Evolutionary conservation across 148 eudicot genomes (phyloP).

Genomic region (Spergularia marina): DNA sequence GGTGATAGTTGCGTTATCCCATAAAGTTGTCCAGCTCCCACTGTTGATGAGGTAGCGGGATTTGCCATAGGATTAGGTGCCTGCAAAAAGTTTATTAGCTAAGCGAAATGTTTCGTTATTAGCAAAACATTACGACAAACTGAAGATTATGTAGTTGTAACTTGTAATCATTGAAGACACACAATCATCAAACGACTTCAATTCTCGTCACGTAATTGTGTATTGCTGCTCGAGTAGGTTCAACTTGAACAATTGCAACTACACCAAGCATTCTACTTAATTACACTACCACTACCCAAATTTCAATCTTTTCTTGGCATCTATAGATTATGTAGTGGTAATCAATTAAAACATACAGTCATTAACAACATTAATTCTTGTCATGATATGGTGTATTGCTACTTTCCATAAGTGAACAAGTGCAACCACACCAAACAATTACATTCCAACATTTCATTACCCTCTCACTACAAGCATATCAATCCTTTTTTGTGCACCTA

Average conservation of each 20-base stretch:
- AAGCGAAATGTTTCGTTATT: background rate
- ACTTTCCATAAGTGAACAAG: too few relatives aligned
- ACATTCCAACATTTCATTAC: too few relatives aligned
- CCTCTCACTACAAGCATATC: too few relatives aligned
- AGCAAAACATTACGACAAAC: background rate
- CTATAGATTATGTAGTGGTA: too few relatives aligned
- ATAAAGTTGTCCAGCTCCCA: conserved; percentile 41
- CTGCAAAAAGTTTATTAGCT: conserved; percentile 31
- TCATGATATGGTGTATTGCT: too few relatives aligned
- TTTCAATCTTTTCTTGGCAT: background rate
- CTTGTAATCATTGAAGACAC: background rate
- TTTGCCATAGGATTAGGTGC: conserved; percentile 56
- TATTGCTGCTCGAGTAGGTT: background rate
- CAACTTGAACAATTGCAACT: background rate
- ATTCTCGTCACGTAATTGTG: background rate
- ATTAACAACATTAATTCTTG: too few relatives aligned
- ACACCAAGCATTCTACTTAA: background rate
- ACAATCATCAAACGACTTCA: background rate
- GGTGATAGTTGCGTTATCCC: conserved; percentile 65
- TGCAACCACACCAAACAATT: too few relatives aligned
- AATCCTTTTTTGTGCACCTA: too few relatives aligned
- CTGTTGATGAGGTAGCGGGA: conserved; percentile 45
- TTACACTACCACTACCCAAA: background rate
- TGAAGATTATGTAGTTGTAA: background rate
- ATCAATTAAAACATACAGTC: too few relatives aligned